Evolutionary conservation across 176 grass and related monocot genomes (phyloP).

Genomic region (Luzula sylvatica): DNA sequence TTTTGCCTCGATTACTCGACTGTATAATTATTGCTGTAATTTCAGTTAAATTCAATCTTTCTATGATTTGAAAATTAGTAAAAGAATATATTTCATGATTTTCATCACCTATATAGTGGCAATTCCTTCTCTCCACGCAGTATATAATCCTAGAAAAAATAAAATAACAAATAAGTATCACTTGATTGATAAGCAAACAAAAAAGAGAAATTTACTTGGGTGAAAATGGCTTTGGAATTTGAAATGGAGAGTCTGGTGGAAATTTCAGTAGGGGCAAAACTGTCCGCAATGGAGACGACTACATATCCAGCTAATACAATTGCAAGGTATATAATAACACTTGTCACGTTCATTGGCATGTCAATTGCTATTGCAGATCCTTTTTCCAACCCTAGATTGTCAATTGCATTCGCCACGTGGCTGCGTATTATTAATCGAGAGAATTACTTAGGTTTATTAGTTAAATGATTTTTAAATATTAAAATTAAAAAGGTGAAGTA

Average conservation of each 20-base stretch:
- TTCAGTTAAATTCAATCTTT: conserved; percentile 6
- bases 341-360: conserved; percentile 88
- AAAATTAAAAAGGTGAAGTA: not conserved
- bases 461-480: not conserved
- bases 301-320: conserved; percentile 68
- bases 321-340: conserved; percentile 78
- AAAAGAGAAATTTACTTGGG: conserved; percentile 41
- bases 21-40: conserved; percentile 33
- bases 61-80: too few species aligned
- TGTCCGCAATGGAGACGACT: conserved; percentile 95
- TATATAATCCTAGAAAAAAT: conserved; percentile 70
- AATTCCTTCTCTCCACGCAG: conserved; percentile 80
- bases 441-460: not conserved
- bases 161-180: conserved; percentile 3
- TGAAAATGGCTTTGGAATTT: conserved; percentile 91
- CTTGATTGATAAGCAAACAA: conserved; percentile 5
- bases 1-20: conserved; percentile 80
- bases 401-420: conserved; percentile 74
- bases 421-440: conserved; percentile 26
- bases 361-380: conserved; percentile 87
- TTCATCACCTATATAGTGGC: conserved; percentile 70
- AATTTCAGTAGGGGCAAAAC: conserved; percentile 92
- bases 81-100: not conserved
- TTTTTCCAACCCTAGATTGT: conserved; percentile 58
- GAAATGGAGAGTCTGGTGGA: conserved; percentile 63